Conservation (phyloP, 495 filamentous ascomycete genomes). For the Daldinia vernicosa region DNA sequence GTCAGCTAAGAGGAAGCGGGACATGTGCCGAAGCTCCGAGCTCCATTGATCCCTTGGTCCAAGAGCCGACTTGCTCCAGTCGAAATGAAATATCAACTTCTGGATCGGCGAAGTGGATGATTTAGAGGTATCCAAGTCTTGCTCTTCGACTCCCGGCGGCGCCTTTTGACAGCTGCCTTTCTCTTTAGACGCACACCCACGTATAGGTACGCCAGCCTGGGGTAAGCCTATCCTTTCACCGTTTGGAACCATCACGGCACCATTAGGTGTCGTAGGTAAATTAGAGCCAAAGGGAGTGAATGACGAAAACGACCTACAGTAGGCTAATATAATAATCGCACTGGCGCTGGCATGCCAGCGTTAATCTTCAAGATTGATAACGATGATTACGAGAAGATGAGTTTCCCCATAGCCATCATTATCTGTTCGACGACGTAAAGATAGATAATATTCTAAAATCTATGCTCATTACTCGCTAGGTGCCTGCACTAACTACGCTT, state of each 20-base stretch:
- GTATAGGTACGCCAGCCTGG: not conserved
- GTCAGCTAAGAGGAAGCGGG: conserved; percentile 40
- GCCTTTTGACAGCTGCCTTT: not conserved
- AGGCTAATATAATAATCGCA: not conserved
- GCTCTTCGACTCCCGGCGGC: not conserved
- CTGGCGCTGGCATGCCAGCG: not conserved
- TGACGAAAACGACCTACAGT: not conserved
- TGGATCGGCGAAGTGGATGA: conserved; percentile 1
- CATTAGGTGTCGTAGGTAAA: conserved; percentile 13
- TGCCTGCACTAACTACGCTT: conserved; percentile 1
- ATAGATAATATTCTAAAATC: conserved; percentile 1
- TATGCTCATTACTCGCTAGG: conserved; percentile 30
- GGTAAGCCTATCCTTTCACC: not conserved
- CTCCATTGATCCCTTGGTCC: conserved; percentile 16
- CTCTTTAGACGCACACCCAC: not conserved
- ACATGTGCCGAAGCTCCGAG: conserved; percentile 27
- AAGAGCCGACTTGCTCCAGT: conserved; percentile 23
- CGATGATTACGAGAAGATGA: not conserved
- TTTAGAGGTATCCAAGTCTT: not conserved
- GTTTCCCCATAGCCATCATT: not conserved
- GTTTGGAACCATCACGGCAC: conserved; percentile 24
- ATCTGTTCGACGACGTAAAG: conserved; percentile 1
- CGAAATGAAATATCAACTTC: conserved; percentile 8
- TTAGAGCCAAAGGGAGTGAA: not conserved
- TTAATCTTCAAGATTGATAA: not conserved